Conservation (phyloP, 2,329 filamentous ascomycete species). For the Ophiostoma sp. region DNA sequence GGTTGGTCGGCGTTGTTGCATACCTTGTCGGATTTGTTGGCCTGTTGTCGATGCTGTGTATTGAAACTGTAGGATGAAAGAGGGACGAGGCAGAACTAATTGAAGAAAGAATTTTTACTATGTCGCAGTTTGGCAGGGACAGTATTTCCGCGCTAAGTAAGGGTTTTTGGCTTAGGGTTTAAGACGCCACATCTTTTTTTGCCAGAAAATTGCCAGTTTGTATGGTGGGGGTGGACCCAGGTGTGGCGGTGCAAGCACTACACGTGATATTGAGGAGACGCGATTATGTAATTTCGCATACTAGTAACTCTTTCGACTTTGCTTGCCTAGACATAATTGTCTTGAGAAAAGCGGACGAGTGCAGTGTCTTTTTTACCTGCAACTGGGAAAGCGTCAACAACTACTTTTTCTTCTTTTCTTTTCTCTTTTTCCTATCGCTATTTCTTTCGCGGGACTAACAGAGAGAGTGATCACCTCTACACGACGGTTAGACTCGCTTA, state of each 20-base stretch:
- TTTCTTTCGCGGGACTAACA: too few species aligned
- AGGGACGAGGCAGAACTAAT: conserved; percentile 14
- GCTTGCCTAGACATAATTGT: too few species aligned
- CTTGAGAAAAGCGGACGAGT: not conserved
- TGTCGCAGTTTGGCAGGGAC: conserved; percentile 16
- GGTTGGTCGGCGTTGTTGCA: conserved; percentile 5
- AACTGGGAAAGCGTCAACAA: too few species aligned
- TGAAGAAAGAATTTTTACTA: conserved; percentile 22
- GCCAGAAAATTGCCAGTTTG: conserved; percentile 12
- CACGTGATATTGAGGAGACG: not conserved
- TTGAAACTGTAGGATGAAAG: conserved; percentile 16
- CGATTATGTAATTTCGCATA: not conserved
- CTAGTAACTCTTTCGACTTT: too few species aligned
- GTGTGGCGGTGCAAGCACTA: conserved; percentile 16
- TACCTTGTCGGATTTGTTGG: conserved; percentile 24
- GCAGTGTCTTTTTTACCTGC: not conserved
- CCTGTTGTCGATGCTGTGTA: conserved; percentile 20
- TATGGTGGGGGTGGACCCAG: not conserved
- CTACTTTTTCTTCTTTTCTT: too few species aligned
- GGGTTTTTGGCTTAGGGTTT: conserved; percentile 24
- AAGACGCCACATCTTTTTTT: conserved; percentile 18
- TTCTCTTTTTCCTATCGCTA: too few species aligned
- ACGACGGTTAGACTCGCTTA: too few species aligned
- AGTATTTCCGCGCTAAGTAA: conserved; percentile 17
- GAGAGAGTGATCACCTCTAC: too few species aligned